Conservation (phyloP, 768 basidiomycete species). For the Suillus lakei region DNA sequence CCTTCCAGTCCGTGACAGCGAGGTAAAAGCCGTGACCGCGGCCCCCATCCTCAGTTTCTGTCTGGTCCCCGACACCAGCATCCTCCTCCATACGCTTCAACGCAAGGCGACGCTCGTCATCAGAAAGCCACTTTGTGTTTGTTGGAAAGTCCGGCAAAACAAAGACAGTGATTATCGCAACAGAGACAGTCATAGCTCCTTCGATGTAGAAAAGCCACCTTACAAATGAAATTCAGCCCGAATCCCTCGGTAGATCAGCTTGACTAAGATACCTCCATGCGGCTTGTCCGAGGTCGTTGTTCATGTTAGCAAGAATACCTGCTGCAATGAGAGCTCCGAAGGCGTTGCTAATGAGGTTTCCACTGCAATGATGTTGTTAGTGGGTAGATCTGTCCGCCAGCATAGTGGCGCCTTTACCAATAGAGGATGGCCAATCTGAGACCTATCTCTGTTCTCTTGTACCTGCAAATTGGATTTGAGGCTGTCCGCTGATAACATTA, state of each 20-base stretch:
- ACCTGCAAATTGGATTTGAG: conserved; percentile 37
- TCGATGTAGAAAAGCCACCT: conserved; percentile 56
- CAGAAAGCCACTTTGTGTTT: conserved; percentile 41
- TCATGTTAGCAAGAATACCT: conserved; percentile 51
- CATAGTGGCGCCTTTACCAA: conserved; percentile 25
- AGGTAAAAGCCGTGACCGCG: conserved; percentile 53
- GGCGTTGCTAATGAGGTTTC: conserved; percentile 58
- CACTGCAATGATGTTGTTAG: conserved; percentile 17
- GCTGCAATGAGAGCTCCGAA: conserved; percentile 57
- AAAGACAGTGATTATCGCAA: conserved; percentile 50
- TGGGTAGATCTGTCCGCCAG: not conserved
- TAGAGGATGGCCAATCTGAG: conserved; percentile 48
- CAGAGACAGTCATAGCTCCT: conserved; percentile 47
- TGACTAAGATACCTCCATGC: conserved; percentile 52
- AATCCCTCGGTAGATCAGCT: not conserved
- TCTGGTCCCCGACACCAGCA: conserved; percentile 57
- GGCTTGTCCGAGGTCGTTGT: conserved; percentile 50
- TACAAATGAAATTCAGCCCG: conserved; percentile 14
- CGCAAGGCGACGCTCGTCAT: conserved; percentile 50
- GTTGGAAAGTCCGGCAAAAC: conserved; percentile 54
- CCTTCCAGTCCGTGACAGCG: conserved; percentile 76
- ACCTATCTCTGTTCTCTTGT: conserved; percentile 48
- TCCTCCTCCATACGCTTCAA: conserved; percentile 67
- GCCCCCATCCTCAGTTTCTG: conserved; percentile 46
- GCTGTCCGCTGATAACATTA: conserved; percentile 28